Evolutionary conservation across 2,329 filamentous ascomycete genomes (phyloP).

Genomic region (Fusarium sp.): DNA sequence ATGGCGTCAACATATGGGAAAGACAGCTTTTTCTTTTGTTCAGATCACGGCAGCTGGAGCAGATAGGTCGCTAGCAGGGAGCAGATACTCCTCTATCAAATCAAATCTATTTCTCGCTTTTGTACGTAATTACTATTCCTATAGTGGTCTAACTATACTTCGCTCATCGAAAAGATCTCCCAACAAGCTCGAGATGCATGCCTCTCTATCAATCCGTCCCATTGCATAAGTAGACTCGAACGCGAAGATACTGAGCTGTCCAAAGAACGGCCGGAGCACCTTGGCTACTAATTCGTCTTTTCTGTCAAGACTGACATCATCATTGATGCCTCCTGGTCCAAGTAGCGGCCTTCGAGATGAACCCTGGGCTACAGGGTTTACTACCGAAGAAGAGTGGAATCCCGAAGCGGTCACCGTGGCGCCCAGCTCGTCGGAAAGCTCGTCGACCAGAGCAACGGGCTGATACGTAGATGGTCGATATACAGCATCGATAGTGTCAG

Average conservation of each 20-base stretch:
- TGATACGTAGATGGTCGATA: constrained; percentile 79
- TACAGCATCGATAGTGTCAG: constrained; percentile 95
- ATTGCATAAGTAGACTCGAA: constrained; percentile 95
- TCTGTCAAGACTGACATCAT: constrained; percentile 67
- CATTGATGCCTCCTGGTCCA: constrained; percentile 63
- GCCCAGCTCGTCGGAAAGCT: constrained; percentile 81
- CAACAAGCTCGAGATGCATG: constrained; percentile 72
- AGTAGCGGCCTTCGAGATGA: constrained; percentile 61
- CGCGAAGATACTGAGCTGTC: constrained; percentile 88
- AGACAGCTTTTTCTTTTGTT: constrained; percentile 4
- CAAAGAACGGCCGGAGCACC: constrained; percentile 88
- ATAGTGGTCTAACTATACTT: constrained; percentile 71
- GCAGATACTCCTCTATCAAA: constrained; percentile 29
- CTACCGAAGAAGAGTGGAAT: constrained; percentile 51
- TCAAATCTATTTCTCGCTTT: constrained; percentile 13
- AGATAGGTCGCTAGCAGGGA: constrained; percentile 17
- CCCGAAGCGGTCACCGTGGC: constrained; percentile 51
- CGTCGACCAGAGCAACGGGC: constrained; percentile 82
- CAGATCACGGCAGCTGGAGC: neutral
- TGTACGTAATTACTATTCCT: constrained; percentile 29
- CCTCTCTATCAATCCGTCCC: constrained; percentile 72
- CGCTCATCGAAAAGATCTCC: constrained; percentile 84
- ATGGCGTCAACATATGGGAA: neutral
- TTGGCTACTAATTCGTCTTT: constrained; percentile 78
- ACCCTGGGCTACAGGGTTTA: constrained; percentile 51